phyloP scores from a whole-genome alignment of 2,329 filamentous ascomycete species.

The Fusarium lateritium region DNA sequence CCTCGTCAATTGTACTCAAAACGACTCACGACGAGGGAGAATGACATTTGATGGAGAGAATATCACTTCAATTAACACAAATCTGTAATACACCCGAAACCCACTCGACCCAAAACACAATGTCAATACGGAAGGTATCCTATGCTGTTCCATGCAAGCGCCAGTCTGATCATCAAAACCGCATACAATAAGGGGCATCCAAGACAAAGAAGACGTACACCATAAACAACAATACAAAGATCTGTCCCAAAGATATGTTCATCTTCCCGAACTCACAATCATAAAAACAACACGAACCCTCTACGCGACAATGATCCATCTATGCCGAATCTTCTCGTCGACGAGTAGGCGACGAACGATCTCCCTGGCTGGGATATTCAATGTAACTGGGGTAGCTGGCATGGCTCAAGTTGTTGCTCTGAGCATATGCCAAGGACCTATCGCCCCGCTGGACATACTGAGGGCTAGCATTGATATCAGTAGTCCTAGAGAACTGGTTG shows the following conservation, averaged over 20 bases:
- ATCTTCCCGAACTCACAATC: neutral
- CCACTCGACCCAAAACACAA: neutral
- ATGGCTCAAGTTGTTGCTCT: neutral
- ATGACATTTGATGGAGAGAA: neutral
- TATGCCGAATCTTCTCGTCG: neutral
- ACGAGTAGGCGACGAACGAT: neutral
- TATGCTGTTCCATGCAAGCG: neutral
- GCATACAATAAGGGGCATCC: neutral
- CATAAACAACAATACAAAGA: neutral
- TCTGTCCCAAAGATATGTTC: neutral
- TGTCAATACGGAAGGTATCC: neutral
- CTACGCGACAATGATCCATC: neutral
- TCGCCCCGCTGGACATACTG: neutral
- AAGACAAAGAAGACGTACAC: neutral
- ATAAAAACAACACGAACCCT: neutral
- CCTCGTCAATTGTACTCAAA: neutral
- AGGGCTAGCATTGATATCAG: neutral
- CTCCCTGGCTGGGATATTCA: neutral
- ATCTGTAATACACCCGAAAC: neutral
- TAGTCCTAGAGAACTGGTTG: constrained; percentile 5
- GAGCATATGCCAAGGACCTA: neutral
- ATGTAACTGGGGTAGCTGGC: neutral
- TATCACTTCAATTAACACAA: neutral
- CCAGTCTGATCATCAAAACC: constrained; percentile 7
- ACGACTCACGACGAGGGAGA: neutral